A percentile compares a stretch with the other conserved stretches of the same genome.
These are phyloP conservation scores for Royoungia palumana DNA, from an alignment of 768 basidiomycete genomes.

Conservation along the genomic window DNA sequence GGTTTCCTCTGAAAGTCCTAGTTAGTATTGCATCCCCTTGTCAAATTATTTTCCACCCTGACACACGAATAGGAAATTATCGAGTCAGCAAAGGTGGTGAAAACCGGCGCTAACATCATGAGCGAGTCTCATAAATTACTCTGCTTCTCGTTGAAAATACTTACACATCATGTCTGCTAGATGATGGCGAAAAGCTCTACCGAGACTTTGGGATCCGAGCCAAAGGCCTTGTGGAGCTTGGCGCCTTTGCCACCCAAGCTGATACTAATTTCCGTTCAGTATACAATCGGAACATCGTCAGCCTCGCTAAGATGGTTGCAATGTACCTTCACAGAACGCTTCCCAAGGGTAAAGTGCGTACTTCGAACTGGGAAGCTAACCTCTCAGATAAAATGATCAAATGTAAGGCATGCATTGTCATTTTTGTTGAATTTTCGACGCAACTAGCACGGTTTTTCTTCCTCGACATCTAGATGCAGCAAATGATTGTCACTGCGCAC, in stretches of 20 bases:
- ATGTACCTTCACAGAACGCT: slow-evolving; percentile 39
- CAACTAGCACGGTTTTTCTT: background rate
- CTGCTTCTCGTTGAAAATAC: no score
- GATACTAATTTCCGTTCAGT: slow-evolving; percentile 34
- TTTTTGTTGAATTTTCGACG: background rate
- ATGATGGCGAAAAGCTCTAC: slow-evolving; percentile 48
- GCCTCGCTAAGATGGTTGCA: slow-evolving; percentile 42
- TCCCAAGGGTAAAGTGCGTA: slow-evolving; percentile 45
- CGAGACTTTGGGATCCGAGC: slow-evolving; percentile 45
- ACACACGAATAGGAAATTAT: slow-evolving; percentile 39
- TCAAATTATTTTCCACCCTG: background rate
- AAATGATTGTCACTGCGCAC: slow-evolving; percentile 47
- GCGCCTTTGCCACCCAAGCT: slow-evolving; percentile 38
- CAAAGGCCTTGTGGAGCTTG: slow-evolving; percentile 44
- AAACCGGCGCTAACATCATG: slow-evolving; percentile 48
- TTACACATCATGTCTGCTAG: slow-evolving; percentile 21
- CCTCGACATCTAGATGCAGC: slow-evolving; percentile 40
- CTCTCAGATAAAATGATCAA: slow-evolving; percentile 38
- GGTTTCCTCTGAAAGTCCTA: slow-evolving; percentile 42
- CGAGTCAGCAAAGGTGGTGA: slow-evolving; percentile 37
- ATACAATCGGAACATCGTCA: slow-evolving; percentile 40
- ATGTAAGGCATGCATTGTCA: slow-evolving; percentile 26
- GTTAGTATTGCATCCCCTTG: slow-evolving; percentile 19
- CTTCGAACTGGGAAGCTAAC: slow-evolving; percentile 43
- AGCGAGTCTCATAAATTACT: slow-evolving; percentile 31